Evolutionary conservation across 192 early-diverging fungal genomes (phyloP), one percentile per base, ranked within the genome.

Genomic region (Backusella circina): DNA sequence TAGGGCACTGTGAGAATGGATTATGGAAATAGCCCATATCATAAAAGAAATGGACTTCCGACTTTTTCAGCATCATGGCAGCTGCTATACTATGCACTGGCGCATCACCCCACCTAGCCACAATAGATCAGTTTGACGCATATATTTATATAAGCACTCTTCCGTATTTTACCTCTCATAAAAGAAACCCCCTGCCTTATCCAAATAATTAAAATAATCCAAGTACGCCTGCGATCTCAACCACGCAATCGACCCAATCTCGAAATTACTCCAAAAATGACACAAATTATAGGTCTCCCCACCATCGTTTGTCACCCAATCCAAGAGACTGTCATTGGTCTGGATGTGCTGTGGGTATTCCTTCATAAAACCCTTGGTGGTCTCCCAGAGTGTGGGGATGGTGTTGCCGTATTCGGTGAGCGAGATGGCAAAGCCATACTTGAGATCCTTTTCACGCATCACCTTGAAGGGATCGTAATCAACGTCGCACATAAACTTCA

Each of bases 151-250:
- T 41, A 13, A 6, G 4, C 32, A 70, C 8, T 73, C 21, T 21
- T 1, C 38, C n/a, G 33, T 64, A 1, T 50, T 23, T 70, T 73
- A 89, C 65, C 91, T 81, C 77, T 94, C 94, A 76, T 96, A 96
- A 75, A 93, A 96, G 87, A 95, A 95, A 28, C 95, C 94, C n/a
- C 95, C 94, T 1, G 86, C 74, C 36, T 88, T 77, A 71, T 97
- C 95, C 61, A 97, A 78, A 61, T 86, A 82, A 18, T 91, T 81
- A 79, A 93, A 93, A 64, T 87, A 94, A 32, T 88, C 84, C 36
- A 83, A 70, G 76, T 94, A 96, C 26, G 83, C 88, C 35, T 80
- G 78, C 18, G 87, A 87, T 51, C 91, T 77, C 72, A 90, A 92
- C 68, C 95, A 88, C 7, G 90, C 82, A 68, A 94, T 75, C 61